phyloP scores from a whole-genome alignment of 345 rosid species.

The Atalantia buxifolia region DNA sequence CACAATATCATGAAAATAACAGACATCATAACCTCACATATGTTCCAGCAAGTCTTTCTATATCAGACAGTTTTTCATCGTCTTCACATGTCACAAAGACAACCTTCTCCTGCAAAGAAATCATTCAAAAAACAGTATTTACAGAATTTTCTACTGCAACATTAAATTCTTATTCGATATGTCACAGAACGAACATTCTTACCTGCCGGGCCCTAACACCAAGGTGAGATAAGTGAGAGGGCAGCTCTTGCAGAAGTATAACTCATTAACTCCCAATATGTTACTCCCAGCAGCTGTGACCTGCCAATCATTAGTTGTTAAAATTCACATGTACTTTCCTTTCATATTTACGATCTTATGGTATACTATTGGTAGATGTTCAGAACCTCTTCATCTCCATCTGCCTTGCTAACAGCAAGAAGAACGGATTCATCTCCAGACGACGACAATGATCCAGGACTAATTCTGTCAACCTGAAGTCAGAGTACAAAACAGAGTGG shows the following conservation, averaged over 20 bases:
- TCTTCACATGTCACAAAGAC: slow-evolving; percentile 95
- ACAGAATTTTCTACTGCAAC: slow-evolving; percentile 1
- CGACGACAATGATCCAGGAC: slow-evolving; percentile 69
- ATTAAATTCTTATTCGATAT: neutral
- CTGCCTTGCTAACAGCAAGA: slow-evolving; percentile 88
- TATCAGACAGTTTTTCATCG: slow-evolving; percentile 60
- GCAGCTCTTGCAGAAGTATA: slow-evolving; percentile 93
- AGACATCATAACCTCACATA: slow-evolving; percentile 55
- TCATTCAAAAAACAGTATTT: slow-evolving; percentile 12
- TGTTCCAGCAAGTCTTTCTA: slow-evolving; percentile 66
- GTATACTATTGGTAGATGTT: neutral
- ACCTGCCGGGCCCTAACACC: slow-evolving; percentile 98
- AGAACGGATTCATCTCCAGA: slow-evolving; percentile 65
- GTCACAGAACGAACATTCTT: slow-evolving; percentile 20
- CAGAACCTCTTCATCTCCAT: slow-evolving; percentile 97
- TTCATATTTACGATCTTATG: neutral
- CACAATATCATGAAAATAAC: slow-evolving; percentile 1
- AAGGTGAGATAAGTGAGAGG: slow-evolving; percentile 99
- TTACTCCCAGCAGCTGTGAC: slow-evolving; percentile 76
- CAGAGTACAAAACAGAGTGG: neutral
- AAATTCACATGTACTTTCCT: slow-evolving; percentile 3
- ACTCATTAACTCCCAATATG: slow-evolving; percentile 74
- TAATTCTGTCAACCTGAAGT: slow-evolving; percentile 77
- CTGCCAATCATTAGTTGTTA: slow-evolving; percentile 37
- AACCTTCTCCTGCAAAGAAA: slow-evolving; percentile 73